Percentiles rank a stretch among this genome's conserved stretches.
Conservation (phyloP, 2,329 filamentous ascomycete genomes). For the Penicillium vulpinum region DNA sequence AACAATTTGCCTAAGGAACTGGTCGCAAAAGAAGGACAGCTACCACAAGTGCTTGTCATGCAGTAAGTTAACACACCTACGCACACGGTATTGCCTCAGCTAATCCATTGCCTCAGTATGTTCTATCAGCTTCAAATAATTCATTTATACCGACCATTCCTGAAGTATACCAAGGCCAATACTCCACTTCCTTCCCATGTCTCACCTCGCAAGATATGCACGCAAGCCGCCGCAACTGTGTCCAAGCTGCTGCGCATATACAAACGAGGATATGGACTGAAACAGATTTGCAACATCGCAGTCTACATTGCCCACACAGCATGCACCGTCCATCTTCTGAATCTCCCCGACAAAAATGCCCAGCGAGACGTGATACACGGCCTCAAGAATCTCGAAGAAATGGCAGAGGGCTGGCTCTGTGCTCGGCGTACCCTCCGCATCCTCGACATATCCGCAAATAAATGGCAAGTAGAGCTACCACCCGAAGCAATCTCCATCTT, state of each 20-base stretch:
- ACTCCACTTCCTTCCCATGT: slow-evolving; percentile 85
- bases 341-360: slow-evolving; percentile 88
- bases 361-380: slow-evolving; percentile 87
- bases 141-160: slow-evolving; percentile 90
- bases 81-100: not conserved
- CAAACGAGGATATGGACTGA: slow-evolving; percentile 84
- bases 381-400: slow-evolving; percentile 88
- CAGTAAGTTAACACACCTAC: slow-evolving; percentile 64
- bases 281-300: slow-evolving; percentile 93
- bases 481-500: slow-evolving; percentile 77
- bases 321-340: slow-evolving; percentile 90
- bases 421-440: slow-evolving; percentile 83
- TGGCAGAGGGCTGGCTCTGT: slow-evolving; percentile 91
- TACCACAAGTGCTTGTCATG: slow-evolving; percentile 78
- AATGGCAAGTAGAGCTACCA: slow-evolving; percentile 85
- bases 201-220: slow-evolving; percentile 86
- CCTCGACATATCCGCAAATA: slow-evolving; percentile 77
- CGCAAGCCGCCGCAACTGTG: slow-evolving; percentile 82
- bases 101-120: slow-evolving; percentile 65
- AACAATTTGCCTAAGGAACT: slow-evolving; percentile 80
- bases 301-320: slow-evolving; percentile 95
- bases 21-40: slow-evolving; percentile 82
- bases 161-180: slow-evolving; percentile 79
- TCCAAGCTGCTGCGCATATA: slow-evolving; percentile 94
- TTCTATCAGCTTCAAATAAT: slow-evolving; percentile 96